phyloP scores from a whole-genome alignment of 2,329 filamentous ascomycete genomes.

The Reticulascus tulasneorum region DNA sequence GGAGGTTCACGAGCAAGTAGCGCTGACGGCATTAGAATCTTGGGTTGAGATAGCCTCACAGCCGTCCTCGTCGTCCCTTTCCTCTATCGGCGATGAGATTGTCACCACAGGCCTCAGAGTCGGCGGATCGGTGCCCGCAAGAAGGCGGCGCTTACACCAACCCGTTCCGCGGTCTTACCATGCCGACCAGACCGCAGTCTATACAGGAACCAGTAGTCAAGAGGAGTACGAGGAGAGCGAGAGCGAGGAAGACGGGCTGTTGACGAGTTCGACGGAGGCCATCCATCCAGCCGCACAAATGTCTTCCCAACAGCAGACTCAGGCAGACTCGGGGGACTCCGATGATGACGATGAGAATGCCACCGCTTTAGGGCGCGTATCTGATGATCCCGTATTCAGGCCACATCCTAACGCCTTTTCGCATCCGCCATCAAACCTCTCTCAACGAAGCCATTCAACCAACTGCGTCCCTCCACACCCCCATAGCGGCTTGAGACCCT shows the following conservation, averaged over 20 bases:
- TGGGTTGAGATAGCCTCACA: conserved; percentile 95
- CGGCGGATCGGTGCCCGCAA: conserved; percentile 58
- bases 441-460: conserved; percentile 46
- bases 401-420: conserved; percentile 92
- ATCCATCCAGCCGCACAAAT: conserved; percentile 25
- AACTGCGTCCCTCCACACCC: conserved; percentile 44
- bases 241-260: conserved; percentile 72
- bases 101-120: conserved; percentile 84
- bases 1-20: too few species aligned
- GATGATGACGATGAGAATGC: conserved; percentile 68
- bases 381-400: conserved; percentile 60
- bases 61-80: conserved; percentile 88
- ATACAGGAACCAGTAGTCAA: conserved; percentile 66
- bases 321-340: conserved; percentile 43
- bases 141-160: conserved; percentile 49
- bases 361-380: conserved; percentile 68
- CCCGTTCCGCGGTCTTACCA: conserved; percentile 29
- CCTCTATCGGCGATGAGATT: conserved; percentile 81
- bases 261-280: conserved; percentile 58
- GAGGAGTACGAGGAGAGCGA: conserved; percentile 93
- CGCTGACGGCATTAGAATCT: conserved; percentile 55
- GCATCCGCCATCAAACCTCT: conserved; percentile 62
- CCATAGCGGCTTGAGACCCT: conserved; percentile 47
- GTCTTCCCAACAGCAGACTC: conserved; percentile 22
- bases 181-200: conserved; percentile 33